These are phyloP conservation scores for Diplodia mutila DNA, from an alignment of 2,329 filamentous ascomycete genomes.

Conservation along the genomic window DNA sequence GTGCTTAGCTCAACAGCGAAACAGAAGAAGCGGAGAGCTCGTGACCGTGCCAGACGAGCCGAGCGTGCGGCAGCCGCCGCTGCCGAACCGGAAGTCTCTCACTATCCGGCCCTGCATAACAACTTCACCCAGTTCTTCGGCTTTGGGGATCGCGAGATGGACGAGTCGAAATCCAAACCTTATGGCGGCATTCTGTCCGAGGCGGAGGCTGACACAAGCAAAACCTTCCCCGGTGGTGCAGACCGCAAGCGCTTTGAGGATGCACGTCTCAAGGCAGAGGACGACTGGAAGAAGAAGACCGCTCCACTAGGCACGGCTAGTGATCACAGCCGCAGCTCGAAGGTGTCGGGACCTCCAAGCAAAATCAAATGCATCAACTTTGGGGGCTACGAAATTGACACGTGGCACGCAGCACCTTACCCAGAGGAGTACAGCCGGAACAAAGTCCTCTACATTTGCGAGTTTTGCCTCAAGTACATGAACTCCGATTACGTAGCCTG, in stretches of 20 bases:
- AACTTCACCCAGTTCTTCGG: slow-evolving; percentile 81
- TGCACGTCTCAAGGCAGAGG: slow-evolving; percentile 87
- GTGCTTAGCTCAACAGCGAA: slow-evolving; percentile 45
- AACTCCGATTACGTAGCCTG: slow-evolving; percentile 98
- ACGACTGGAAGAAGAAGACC: slow-evolving; percentile 79
- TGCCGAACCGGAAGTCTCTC: slow-evolving; percentile 50
- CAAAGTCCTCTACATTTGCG: slow-evolving; percentile 96
- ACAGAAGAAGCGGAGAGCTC: slow-evolving; percentile 50
- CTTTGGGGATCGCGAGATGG: slow-evolving; percentile 84
- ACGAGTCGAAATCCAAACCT: slow-evolving; percentile 88
- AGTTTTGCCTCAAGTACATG: slow-evolving; percentile 99
- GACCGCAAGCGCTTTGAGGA: slow-evolving; percentile 88
- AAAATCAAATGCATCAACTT: slow-evolving; percentile 99
- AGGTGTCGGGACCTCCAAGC: slow-evolving; percentile 82
- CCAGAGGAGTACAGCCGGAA: slow-evolving; percentile 98
- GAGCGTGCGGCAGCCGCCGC: slow-evolving; percentile 36
- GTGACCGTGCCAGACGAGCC: slow-evolving; percentile 55
- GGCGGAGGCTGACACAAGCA: slow-evolving; percentile 85
- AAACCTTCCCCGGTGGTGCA: slow-evolving; percentile 77
- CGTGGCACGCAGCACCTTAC: slow-evolving; percentile 98
- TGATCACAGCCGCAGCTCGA: slow-evolving; percentile 68
- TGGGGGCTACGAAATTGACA: slow-evolving; percentile 96
- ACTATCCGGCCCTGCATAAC: slow-evolving; percentile 64
- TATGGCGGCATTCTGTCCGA: slow-evolving; percentile 94
- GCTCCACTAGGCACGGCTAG: slow-evolving; percentile 67